Base-by-base conservation (phyloP, 257 asterid genomes). In the Sherardia arvensis region DNA sequence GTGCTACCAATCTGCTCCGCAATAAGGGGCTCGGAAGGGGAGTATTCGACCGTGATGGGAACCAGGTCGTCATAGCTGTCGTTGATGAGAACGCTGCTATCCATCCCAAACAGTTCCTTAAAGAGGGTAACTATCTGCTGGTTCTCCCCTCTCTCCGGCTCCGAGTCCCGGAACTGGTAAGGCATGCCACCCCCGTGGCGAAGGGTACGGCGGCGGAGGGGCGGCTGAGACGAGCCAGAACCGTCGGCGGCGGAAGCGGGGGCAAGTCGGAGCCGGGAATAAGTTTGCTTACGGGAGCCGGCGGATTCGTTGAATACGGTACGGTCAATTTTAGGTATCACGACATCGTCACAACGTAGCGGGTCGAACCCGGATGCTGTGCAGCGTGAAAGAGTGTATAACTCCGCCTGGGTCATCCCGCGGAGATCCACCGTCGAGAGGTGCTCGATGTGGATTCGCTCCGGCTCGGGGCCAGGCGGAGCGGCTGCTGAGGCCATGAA, bases 281-380 rank as follows among this genome's bases (percentile, higher is more conserved):
- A 91, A 12, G 94, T 91, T 61, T 91, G 96, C 59, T 86, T 88
- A 20, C 96, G 85, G 32, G 94, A 84, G 26, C 95, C 95, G 51
- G 91, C 90, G 53, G 96, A 85, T 72, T 91, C 96, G 33, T 91
- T 88, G 85, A 91, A 91, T 61, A 91, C 88, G 70, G 92, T 75
- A 36, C 94, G 94, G 70, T 91, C 95, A 20, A 91, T 83, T 65
- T 79, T 82, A 30, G 95, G 95, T 53, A 81, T 81, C 17, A 84
- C 86, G 68, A 82, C 82, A 63, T 90, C 95, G 65, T 87, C 90
- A 29, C 74, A 69, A 38, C 86, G 82, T 54, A 64, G 64, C 64
- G 86, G 80, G 68, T 85, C 79, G 72, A 73, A 71, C 66, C 80
- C 70, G 54, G 84, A 58, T 27, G 87, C 66, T n/a, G 93, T 81